Percentiles rank a stretch among this genome's conserved stretches.
phyloP scores from a whole-genome alignment of 129 eudicot species.

The Lactuca sativa region DNA sequence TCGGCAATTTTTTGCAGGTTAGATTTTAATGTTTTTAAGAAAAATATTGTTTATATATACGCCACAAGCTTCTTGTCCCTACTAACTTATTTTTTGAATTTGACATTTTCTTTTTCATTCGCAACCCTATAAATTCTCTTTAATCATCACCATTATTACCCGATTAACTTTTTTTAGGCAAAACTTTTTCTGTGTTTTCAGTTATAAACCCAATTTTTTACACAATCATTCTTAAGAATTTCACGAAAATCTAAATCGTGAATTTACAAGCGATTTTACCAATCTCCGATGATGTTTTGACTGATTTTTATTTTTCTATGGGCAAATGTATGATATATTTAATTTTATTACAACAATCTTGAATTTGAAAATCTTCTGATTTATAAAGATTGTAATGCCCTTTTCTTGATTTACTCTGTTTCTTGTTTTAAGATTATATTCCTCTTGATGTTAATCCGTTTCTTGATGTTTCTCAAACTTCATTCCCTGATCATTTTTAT shows the following conservation, averaged over 20 bases:
- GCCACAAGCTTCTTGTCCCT: constrained; percentile 2
- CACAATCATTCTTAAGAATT: constrained; percentile 1
- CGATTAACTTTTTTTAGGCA: neutral
- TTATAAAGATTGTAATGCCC: neutral
- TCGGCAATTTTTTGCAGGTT: constrained; percentile 33
- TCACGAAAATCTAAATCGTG: neutral
- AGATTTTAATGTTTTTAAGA: neutral
- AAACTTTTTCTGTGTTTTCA: neutral
- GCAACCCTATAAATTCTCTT: neutral
- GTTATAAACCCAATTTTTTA: neutral
- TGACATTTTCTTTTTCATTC: constrained; percentile 5
- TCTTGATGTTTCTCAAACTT: constrained; percentile 11
- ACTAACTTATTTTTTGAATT: constrained; percentile 7
- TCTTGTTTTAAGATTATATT: neutral
- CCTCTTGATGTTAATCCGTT: constrained; percentile 7
- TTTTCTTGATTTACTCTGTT: constrained; percentile 10
- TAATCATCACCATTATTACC: neutral
- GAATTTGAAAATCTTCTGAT: neutral
- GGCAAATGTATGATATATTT: neutral
- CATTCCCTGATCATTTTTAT: neutral
- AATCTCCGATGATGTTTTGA: constrained; percentile 7
- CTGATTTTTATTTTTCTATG: neutral
- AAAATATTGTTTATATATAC: neutral
- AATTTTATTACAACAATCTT: neutral
- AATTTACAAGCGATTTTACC: neutral